A percentile compares a stretch with the other conserved stretches of the same genome.
Evolutionary conservation across 257 asterid genomes (phyloP).

Genomic region (Henckelia pumila): DNA sequence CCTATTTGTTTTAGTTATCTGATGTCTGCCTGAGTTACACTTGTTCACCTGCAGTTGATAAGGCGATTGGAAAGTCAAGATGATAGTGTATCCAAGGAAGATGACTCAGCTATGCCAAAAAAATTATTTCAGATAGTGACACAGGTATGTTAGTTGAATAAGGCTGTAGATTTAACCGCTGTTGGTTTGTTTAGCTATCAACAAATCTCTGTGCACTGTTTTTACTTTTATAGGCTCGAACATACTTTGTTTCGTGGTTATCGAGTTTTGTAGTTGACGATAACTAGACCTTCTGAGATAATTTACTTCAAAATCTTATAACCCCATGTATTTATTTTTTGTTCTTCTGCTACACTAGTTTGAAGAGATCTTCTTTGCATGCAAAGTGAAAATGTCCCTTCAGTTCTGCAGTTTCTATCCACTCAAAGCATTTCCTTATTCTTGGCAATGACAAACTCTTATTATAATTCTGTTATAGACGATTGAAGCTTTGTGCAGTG

Average conservation of each 20-base stretch:
- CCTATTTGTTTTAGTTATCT: background rate
- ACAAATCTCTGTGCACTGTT: constrained; percentile 9
- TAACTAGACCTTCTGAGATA: constrained; percentile 14
- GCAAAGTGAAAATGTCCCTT: background rate
- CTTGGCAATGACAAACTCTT: constrained; percentile 20
- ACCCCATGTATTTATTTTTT: constrained; percentile 7
- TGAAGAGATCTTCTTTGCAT: constrained; percentile 11
- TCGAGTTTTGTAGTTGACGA: constrained; percentile 2
- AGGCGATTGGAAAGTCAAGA: constrained; percentile 72
- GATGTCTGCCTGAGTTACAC: constrained; percentile 17
- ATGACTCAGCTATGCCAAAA: constrained; percentile 67
- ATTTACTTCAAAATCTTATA: background rate
- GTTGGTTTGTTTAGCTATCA: constrained; percentile 10
- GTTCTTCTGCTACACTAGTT: constrained; percentile 17
- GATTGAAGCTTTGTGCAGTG: constrained; percentile 71
- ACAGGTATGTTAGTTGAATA: constrained; percentile 47
- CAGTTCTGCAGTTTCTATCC: background rate
- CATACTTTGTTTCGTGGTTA: constrained; percentile 9
- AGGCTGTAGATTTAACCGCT: background rate
- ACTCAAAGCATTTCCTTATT: constrained; percentile 4
- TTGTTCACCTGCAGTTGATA: constrained; percentile 56
- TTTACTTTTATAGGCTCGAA: constrained; percentile 13
- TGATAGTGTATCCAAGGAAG: constrained; percentile 62
- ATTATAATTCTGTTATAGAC: constrained; percentile 46
- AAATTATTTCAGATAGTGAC: constrained; percentile 80